These are phyloP conservation scores for Boletus rufocinnamomeus DNA, from an alignment of 768 basidiomycete species.

Conservation along the genomic window DNA sequence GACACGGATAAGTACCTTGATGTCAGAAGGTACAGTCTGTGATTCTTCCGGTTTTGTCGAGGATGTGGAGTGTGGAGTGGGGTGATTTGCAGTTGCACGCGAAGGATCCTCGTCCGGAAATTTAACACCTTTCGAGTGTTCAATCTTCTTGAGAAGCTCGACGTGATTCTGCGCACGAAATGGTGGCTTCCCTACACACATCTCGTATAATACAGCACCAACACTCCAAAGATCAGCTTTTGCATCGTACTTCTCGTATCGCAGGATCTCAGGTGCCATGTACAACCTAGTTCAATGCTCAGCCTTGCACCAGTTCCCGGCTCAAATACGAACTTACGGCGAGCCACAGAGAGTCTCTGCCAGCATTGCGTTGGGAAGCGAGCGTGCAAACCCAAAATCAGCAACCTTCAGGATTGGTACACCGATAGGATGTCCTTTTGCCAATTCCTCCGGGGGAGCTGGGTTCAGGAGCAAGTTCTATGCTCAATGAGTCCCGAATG, in stretches of 20 bases:
- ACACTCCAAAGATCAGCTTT: slow-evolving; percentile 99
- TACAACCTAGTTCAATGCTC: slow-evolving; percentile 61
- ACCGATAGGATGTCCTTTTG: slow-evolving; percentile 84
- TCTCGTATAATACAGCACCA: slow-evolving; percentile 95
- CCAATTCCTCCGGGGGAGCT: slow-evolving; percentile 75
- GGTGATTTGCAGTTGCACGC: slow-evolving; percentile 40
- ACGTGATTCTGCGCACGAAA: slow-evolving; percentile 97
- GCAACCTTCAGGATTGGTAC: slow-evolving; percentile 96
- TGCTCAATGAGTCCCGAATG: slow-evolving; percentile 8
- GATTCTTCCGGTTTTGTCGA: slow-evolving; percentile 45
- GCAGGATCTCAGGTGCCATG: slow-evolving; percentile 98
- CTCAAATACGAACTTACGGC: slow-evolving; percentile 59
- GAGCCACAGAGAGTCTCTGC: slow-evolving; percentile 98
- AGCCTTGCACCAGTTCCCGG: background rate
- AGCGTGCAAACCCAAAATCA: slow-evolving; percentile 97
- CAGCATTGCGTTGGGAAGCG: slow-evolving; percentile 88
- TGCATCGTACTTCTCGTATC: slow-evolving; percentile 97
- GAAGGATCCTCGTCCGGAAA: slow-evolving; percentile 89
- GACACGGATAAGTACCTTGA: slow-evolving; percentile 85
- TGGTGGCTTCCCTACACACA: slow-evolving; percentile 90
- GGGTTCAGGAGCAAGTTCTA: slow-evolving; percentile 92
- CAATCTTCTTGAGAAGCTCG: slow-evolving; percentile 91
- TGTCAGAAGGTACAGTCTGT: slow-evolving; percentile 69
- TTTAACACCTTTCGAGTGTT: slow-evolving; percentile 85
- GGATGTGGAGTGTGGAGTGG: slow-evolving; percentile 16